Evolutionary conservation across 257 asterid species (phyloP).

Genomic region (Ligustrum vulgare): DNA sequence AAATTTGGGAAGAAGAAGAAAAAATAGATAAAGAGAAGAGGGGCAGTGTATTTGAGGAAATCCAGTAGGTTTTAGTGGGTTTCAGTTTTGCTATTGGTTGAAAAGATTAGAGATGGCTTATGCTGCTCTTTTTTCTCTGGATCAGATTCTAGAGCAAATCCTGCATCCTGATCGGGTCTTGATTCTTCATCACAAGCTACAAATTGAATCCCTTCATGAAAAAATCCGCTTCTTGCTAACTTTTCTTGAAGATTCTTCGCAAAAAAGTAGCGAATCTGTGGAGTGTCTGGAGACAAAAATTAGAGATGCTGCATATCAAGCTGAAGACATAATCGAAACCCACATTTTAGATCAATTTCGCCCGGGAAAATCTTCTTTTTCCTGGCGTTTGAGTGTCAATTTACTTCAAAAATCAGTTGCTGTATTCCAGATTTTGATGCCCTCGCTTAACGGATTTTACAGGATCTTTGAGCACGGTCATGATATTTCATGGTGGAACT

Average conservation of each 20-base stretch:
- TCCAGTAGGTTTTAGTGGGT: too few species aligned
- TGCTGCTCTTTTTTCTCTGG: conserved; percentile 13
- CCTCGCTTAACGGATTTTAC: neutral
- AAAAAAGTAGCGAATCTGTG: conserved; percentile 3
- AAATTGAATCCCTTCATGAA: neutral
- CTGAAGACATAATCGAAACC: conserved; percentile 25
- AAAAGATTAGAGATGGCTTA: conserved; percentile 9
- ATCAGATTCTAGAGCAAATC: neutral
- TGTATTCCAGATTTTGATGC: neutral
- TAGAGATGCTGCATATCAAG: conserved; percentile 16
- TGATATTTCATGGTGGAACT: neutral
- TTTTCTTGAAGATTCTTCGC: conserved; percentile 4
- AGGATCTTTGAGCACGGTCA: neutral
- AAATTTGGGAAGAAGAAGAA: too few species aligned
- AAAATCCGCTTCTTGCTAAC: conserved; percentile 11
- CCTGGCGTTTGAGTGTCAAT: neutral
- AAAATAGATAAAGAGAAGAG: too few species aligned
- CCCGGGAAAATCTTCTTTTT: neutral
- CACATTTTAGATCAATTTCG: neutral
- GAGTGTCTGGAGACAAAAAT: conserved; percentile 7
- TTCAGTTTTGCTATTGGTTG: neutral
- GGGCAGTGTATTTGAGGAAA: too few species aligned
- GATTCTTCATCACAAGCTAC: neutral
- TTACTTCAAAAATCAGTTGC: neutral
- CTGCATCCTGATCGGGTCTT: neutral